Evolutionary conservation across 179 eudicot species (phyloP), one percentile per base, ranked within the genome.

Genomic region (Gypsophila paniculata): DNA sequence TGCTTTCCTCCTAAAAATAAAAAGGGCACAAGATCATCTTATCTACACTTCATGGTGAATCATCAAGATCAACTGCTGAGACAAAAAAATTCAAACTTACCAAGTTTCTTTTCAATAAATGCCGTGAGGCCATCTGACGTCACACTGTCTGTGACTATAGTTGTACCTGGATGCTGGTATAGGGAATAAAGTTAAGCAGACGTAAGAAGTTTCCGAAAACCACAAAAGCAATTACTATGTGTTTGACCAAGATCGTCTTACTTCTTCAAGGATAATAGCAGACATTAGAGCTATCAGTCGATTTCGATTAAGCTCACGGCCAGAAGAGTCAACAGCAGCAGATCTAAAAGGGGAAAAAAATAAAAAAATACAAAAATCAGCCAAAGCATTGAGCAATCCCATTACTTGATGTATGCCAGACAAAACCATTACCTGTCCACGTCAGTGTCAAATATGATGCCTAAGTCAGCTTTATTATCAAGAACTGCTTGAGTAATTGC

Each of bases 401-500:
- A 63, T 59, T 29, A 66, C 32, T 65, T 36, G 18, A 67, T 70
- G 11, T 23, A 46, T 22, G 17, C 64, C 64, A 17, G 34, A 46
- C 22, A 71, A 78, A 72, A 77, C 19, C 21, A 62, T 53, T 68
- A 95, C 99, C 99, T 90, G 76, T 95, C 99, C 75, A 95, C 99
- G 78, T 95, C 99, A 1, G 99, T 95, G 79, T 95, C 99, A 84
- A 92, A 95, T 58, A 95, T 95, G 73, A 95, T 95, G 74, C 99
- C 99, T 81, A 95, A 77, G 81, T 95, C 99, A 75, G 99, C 97
- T 82, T 87, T 85, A 81, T 92, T 92, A 69, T 82, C 78, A 52
- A 90, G 86, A 72, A 92, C 97, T 29, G 99, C 93, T 73, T 84
- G 83, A 22, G 97, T 92, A 74, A 95, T 95, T 70, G 97, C 90